Evolutionary conservation across 495 filamentous ascomycete species (phyloP), one percentile per base, ranked within the genome.

Genomic region (Apiosordaria backusii): DNA sequence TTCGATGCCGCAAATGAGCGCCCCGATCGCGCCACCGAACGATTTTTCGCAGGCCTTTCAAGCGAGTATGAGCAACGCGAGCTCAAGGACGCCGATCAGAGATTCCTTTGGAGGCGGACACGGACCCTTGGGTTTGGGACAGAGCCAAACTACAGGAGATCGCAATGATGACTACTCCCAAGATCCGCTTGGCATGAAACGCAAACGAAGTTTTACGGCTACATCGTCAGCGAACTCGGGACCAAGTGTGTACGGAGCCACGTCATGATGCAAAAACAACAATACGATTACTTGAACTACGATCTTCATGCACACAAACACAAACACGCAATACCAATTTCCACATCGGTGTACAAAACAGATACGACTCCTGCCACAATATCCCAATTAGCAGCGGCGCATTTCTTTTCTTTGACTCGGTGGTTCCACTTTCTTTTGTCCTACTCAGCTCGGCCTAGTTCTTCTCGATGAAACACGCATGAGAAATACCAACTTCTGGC

Each of bases 1-100:
- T 72, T 80, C 80, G 15, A 84, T 85, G 70, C 81, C 83, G 4
- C 83, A 85, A 69, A 78, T 86, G 77, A 83, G 81, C 70, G 83
- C 83, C 3, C 83, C 83, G 16, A 85, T 86, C 70, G 80, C 80
- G 5, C 80, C 82, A 35, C 77, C 82, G 1, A 78, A 78, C 61
- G 83, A 86, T 54, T 86, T 85, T 64, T 78, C 76, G 10, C 79
- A 81, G 70, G 80, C 79, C n/a, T 74, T 82, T 61, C 80, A 82
- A 29, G 73, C 78, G n/a, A 79, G 75, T 68, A 79, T 82, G 71
- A 67, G 71, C 7, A 73, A 65, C 61, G 73, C 76, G n/a, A 76
- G 72, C 76, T 67, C 77, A 18, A 69, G 83, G 68, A 79, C 78
- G 19, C 76, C 81, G 16, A 78, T 82, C 69, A 72, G 80, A 25